phyloP scores from a whole-genome alignment of 2,329 filamentous ascomycete species.

The Pseudophaeomoniella oleicola region DNA sequence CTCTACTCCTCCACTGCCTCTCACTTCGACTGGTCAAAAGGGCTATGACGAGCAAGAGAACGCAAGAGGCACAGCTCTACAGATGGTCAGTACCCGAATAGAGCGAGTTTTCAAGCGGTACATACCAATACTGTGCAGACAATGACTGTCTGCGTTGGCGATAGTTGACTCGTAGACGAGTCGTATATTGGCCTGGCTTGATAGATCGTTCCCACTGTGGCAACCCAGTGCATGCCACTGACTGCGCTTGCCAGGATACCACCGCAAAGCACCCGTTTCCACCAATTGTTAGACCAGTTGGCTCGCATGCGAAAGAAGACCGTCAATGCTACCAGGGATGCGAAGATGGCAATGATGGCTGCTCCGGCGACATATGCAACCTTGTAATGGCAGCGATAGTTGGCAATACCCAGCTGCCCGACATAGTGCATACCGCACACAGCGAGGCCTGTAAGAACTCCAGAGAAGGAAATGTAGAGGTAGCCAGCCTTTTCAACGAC shows the following conservation, averaged over 20 bases:
- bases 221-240: slow-evolving; percentile 80
- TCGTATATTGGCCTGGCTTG: slow-evolving; percentile 35
- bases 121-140: slow-evolving; percentile 58
- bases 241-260: slow-evolving; percentile 57
- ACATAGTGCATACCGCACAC: slow-evolving; percentile 81
- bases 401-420: slow-evolving; percentile 68
- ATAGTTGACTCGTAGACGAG: slow-evolving; percentile 25
- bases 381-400: slow-evolving; percentile 55
- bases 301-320: slow-evolving; percentile 67
- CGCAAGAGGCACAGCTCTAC: slow-evolving; percentile 48
- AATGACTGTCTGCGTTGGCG: slow-evolving; percentile 53
- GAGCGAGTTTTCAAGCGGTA: slow-evolving; percentile 7
- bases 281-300: slow-evolving; percentile 65
- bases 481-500: slow-evolving; percentile 42
- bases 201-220: slow-evolving; percentile 56
- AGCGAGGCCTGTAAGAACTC: slow-evolving; percentile 55
- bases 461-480: slow-evolving; percentile 46
- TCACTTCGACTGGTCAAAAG: slow-evolving; percentile 39
- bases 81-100: slow-evolving; percentile 4
- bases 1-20: slow-evolving; percentile 40
- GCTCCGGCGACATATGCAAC: slow-evolving; percentile 50
- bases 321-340: slow-evolving; percentile 54
- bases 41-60: slow-evolving; percentile 42
- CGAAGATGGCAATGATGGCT: slow-evolving; percentile 55
- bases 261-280: slow-evolving; percentile 55